phyloP scores from a whole-genome alignment of 257 asterid genomes.

The Galeopsis tetrahit region DNA sequence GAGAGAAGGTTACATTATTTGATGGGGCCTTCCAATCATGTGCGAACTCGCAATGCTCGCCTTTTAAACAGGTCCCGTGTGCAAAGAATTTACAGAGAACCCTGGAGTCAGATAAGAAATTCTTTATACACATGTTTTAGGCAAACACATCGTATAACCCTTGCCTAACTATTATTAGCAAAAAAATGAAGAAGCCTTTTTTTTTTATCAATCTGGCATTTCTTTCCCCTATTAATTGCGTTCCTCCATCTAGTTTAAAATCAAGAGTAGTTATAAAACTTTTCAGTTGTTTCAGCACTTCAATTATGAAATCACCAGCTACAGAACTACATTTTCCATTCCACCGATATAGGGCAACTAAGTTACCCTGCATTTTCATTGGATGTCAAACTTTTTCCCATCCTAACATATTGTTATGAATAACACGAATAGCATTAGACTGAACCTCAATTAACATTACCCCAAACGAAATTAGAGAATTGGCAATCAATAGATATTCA shows the following conservation, averaged over 20 bases:
- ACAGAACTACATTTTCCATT: not conserved
- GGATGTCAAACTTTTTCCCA: not conserved
- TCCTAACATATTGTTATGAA: not conserved
- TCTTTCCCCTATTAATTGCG: not conserved
- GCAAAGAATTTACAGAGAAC: slow-evolving; percentile 92
- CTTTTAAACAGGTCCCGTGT: slow-evolving; percentile 92
- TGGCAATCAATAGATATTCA: slow-evolving; percentile 1
- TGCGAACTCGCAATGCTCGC: slow-evolving; percentile 85
- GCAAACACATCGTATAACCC: not conserved
- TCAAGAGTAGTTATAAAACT: not conserved
- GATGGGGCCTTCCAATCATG: slow-evolving; percentile 84
- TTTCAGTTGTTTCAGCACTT: slow-evolving; percentile 1
- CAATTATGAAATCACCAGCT: slow-evolving; percentile 9
- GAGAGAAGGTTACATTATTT: slow-evolving; percentile 54
- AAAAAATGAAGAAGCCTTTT: not conserved
- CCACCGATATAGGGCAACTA: not conserved
- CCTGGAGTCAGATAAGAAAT: slow-evolving; percentile 50
- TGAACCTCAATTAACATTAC: not conserved
- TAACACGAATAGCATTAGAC: not conserved
- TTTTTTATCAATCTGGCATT: not conserved
- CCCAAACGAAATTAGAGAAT: not conserved
- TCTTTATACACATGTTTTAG: not conserved
- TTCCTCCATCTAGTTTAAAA: not conserved
- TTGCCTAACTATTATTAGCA: not conserved
- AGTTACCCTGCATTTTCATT: not conserved